phyloP scores from a whole-genome alignment of 805 yeast genomes.

The Lipomyces yamadae region DNA sequence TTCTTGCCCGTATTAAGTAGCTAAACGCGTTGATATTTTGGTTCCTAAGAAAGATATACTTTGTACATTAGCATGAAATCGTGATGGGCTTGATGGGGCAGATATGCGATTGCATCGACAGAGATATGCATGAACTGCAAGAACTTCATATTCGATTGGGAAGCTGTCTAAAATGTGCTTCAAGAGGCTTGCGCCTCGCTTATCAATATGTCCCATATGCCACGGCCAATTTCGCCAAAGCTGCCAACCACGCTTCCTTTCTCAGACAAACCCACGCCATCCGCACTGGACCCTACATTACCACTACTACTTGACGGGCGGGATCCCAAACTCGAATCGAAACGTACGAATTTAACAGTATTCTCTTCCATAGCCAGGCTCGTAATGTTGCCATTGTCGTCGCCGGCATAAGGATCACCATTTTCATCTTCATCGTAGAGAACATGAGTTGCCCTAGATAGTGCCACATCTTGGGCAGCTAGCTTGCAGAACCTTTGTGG shows the following conservation, averaged over 20 bases:
- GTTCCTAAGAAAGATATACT: too few species aligned
- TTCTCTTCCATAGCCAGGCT: conserved; percentile 28
- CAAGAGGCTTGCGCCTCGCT: not conserved
- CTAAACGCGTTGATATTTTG: too few species aligned
- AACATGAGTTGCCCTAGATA: conserved; percentile 34
- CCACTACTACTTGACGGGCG: not conserved
- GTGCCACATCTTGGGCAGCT: conserved; percentile 32
- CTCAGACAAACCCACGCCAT: conserved; percentile 2
- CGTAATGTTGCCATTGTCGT: conserved; percentile 16
- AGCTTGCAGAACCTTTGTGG: conserved; percentile 15
- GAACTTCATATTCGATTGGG: not conserved
- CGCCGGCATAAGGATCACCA: conserved; percentile 36
- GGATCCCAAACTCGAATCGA: conserved; percentile 11
- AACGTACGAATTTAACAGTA: conserved; percentile 23
- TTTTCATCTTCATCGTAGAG: conserved; percentile 32
- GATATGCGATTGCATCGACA: not conserved
- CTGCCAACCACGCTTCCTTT: conserved; percentile 10
- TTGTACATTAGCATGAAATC: not conserved
- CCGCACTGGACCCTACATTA: not conserved
- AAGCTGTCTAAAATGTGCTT: not conserved
- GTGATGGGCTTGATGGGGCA: too few species aligned
- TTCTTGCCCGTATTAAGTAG: too few species aligned
- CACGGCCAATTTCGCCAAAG: conserved; percentile 20
- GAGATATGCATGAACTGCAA: not conserved
- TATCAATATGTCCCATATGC: conserved; percentile 20